A percentile compares a stretch with the other conserved stretches of the same genome.
These are phyloP conservation scores for Paradendryphiella salina DNA, from an alignment of 2,329 filamentous ascomycete genomes.

Conservation along the genomic window DNA sequence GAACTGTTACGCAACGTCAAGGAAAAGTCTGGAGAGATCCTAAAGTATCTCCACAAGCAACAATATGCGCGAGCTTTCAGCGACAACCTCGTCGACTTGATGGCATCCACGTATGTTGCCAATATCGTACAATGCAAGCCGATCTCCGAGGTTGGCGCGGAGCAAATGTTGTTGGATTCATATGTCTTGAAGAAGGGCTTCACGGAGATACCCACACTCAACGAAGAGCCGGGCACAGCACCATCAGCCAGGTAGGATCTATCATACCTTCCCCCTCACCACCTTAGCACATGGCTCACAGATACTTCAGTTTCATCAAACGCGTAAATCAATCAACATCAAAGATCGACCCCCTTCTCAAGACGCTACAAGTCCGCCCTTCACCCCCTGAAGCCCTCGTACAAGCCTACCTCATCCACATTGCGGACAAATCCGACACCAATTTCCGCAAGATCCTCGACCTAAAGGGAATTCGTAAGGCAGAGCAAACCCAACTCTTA, in stretches of 20 bases:
- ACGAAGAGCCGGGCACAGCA: slow-evolving; percentile 60
- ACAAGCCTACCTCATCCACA: slow-evolving; percentile 96
- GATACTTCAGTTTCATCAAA: slow-evolving; percentile 70
- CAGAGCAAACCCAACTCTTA: slow-evolving; percentile 78
- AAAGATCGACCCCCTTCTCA: slow-evolving; percentile 88
- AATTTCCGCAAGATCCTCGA: slow-evolving; percentile 98
- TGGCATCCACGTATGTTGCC: slow-evolving; percentile 76
- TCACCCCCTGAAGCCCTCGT: slow-evolving; percentile 91
- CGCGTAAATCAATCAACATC: slow-evolving; percentile 82
- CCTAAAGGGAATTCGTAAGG: slow-evolving; percentile 83
- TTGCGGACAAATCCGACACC: slow-evolving; percentile 86
- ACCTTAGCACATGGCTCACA: slow-evolving; percentile 8
- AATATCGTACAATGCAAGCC: slow-evolving; percentile 89
- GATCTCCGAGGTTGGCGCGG: slow-evolving; percentile 89
- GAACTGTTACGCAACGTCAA: slow-evolving; percentile 78
- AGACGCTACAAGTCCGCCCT: slow-evolving; percentile 91
- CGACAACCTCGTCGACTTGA: slow-evolving; percentile 89
- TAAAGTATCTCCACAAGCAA: slow-evolving; percentile 79
- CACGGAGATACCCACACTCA: slow-evolving; percentile 68
- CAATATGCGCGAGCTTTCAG: slow-evolving; percentile 95
- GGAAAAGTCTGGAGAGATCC: slow-evolving; percentile 70
- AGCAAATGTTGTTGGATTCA: slow-evolving; percentile 97
- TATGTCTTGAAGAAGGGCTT: slow-evolving; percentile 85
- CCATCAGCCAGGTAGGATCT: slow-evolving; percentile 53
- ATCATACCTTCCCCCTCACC: neutral